Percentiles rank a stretch among this genome's conserved stretches.
Conservation (phyloP, 441 rosid genomes). For the Cnidoscolus chayamansa region DNA sequence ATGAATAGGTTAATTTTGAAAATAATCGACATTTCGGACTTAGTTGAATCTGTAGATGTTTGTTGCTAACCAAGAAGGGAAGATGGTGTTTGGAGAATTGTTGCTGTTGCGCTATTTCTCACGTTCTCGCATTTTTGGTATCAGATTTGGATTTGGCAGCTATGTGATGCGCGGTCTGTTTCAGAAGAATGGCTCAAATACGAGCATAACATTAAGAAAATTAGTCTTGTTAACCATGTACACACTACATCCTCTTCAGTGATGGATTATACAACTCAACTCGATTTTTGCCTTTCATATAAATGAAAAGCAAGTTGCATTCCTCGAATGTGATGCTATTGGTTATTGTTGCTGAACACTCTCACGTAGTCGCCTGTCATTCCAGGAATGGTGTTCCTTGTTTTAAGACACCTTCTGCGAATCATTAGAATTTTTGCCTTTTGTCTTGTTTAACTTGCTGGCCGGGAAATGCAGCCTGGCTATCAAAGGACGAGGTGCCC, state of each 20-base stretch:
- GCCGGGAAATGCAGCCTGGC: constrained; percentile 79
- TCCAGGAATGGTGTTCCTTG: constrained; percentile 17
- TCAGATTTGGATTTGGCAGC: too few species aligned
- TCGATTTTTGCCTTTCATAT: constrained; percentile 10
- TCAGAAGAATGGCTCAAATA: constrained; percentile 44
- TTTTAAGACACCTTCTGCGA: constrained; percentile 12
- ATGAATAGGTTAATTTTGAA: background rate
- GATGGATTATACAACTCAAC: constrained; percentile 26
- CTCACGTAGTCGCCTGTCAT: constrained; percentile 11
- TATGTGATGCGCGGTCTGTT: background rate
- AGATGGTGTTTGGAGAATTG: background rate
- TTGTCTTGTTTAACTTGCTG: constrained; percentile 50
- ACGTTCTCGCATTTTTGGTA: too few species aligned
- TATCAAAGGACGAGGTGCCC: constrained; percentile 84
- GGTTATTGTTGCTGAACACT: constrained; percentile 25
- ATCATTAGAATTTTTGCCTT: constrained; percentile 31
- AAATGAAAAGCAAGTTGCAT: constrained; percentile 22
- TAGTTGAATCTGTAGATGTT: background rate
- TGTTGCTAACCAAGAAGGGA: background rate
- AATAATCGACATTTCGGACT: background rate
- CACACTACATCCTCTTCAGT: constrained; percentile 25
- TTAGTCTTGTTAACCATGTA: constrained; percentile 29
- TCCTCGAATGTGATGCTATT: constrained; percentile 28
- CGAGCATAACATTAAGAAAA: constrained; percentile 31
- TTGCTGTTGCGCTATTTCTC: too few species aligned